Conservation (phyloP, 768 basidiomycete species). For the Lentinula aciculospora region DNA sequence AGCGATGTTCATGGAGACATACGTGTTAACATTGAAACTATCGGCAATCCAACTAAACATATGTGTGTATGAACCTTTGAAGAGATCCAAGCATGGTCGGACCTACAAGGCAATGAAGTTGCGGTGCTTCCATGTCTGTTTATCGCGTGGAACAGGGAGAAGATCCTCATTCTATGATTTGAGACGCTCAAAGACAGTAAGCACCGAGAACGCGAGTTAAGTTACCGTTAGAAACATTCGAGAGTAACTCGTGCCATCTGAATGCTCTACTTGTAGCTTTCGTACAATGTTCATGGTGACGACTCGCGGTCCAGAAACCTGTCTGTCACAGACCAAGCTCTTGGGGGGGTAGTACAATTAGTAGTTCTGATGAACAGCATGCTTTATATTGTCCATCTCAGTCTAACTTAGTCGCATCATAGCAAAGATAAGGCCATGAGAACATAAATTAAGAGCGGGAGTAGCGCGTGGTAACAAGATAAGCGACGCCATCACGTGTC, state of each 20-base stretch:
- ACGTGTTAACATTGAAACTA: constrained; percentile 77
- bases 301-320: background rate
- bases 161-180: constrained; percentile 7
- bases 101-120: constrained; percentile 10
- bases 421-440: background rate
- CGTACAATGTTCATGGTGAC: constrained; percentile 1
- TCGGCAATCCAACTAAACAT: constrained; percentile 68
- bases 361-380: background rate
- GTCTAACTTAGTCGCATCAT: background rate
- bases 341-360: background rate
- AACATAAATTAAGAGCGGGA: background rate
- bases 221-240: constrained; percentile 1
- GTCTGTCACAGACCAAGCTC: background rate
- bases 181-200: background rate
- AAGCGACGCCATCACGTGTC: constrained; percentile 4
- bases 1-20: constrained; percentile 18
- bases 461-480: background rate
- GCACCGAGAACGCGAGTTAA: background rate
- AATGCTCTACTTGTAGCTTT: constrained; percentile 4
- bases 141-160: constrained; percentile 5
- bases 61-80: background rate
- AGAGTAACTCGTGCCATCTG: background rate
- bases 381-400: background rate
- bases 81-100: background rate
- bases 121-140: constrained; percentile 5